Percentiles rank a stretch among this genome's conserved stretches.
Conservation (phyloP, 2,329 filamentous ascomycete genomes). For the Clonostachys sp. region DNA sequence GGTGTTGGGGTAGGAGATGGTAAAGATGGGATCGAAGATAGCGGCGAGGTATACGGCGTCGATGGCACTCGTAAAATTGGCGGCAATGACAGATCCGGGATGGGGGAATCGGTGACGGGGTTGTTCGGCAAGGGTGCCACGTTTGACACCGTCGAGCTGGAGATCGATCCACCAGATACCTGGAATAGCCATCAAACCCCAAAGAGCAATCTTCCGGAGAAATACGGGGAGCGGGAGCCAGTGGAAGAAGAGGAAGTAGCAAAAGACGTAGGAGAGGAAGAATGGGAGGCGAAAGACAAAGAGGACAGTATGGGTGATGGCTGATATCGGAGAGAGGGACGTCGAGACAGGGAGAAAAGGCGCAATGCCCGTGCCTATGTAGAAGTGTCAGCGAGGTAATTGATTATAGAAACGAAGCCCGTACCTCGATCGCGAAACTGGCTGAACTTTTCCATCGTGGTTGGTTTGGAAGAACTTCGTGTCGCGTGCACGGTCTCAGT, state of each 20-base stretch:
- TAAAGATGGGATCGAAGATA: constrained; percentile 95
- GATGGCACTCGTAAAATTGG: constrained; percentile 87
- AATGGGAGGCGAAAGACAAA: constrained; percentile 79
- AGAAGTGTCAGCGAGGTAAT: constrained; percentile 5
- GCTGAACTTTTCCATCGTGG: constrained; percentile 85
- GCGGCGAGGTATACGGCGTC: constrained; percentile 92
- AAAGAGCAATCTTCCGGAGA: constrained; percentile 78
- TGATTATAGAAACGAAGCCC: not conserved
- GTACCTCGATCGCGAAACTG: constrained; percentile 87
- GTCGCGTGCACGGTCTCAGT: no score
- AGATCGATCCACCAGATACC: constrained; percentile 98
- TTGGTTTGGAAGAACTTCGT: not conserved
- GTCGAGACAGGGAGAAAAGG: constrained; percentile 84
- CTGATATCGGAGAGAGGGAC: constrained; percentile 56
- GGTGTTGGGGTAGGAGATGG: constrained; percentile 72
- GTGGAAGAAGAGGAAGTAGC: constrained; percentile 80
- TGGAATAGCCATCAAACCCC: constrained; percentile 81
- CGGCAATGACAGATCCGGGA: constrained; percentile 77
- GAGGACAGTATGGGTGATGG: constrained; percentile 63
- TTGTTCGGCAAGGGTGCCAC: constrained; percentile 77
- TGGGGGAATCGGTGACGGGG: constrained; percentile 71
- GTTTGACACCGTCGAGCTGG: constrained; percentile 95
- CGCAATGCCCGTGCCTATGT: constrained; percentile 83
- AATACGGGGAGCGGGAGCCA: constrained; percentile 64
- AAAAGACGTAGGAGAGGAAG: constrained; percentile 60